These are phyloP conservation scores for Podaxis pistillaris DNA, from an alignment of 768 basidiomycete species.

Conservation along the genomic window DNA sequence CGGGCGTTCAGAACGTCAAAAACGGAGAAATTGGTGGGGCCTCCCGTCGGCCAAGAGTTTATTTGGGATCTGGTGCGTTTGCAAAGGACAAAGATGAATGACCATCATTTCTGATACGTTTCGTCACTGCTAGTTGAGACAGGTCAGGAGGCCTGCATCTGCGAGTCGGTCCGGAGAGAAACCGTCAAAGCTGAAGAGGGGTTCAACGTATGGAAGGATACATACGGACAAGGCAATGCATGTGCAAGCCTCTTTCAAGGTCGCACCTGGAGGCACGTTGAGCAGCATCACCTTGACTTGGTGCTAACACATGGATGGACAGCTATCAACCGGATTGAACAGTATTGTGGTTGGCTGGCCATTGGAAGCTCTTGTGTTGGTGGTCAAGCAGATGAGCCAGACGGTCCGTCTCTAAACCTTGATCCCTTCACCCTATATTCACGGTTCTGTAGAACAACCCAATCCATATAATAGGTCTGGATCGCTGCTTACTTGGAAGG, in stretches of 20 bases:
- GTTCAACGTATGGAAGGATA: background rate
- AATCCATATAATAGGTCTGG: conserved; percentile 48
- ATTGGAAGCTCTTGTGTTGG: conserved; percentile 46
- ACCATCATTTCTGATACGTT: background rate
- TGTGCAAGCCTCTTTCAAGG: conserved; percentile 32
- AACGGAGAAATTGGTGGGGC: background rate
- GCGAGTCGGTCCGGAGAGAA: background rate
- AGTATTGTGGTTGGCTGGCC: conserved; percentile 38
- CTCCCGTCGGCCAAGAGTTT: background rate
- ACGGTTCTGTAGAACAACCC: conserved; percentile 25
- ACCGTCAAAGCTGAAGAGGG: background rate
- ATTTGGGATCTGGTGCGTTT: conserved; percentile 9
- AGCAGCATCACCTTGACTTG: background rate
- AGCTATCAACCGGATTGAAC: conserved; percentile 53
- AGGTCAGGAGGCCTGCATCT: background rate
- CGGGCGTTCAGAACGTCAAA: background rate
- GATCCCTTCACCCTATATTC: conserved; percentile 1
- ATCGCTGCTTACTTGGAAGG: conserved; percentile 41
- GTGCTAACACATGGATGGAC: background rate
- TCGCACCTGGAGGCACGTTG: conserved; percentile 42
- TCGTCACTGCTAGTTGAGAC: background rate
- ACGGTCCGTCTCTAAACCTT: conserved; percentile 23
- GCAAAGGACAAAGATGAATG: too few relatives aligned
- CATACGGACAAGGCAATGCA: conserved; percentile 6
- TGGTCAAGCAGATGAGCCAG: conserved; percentile 36